Percentiles rank a stretch among this genome's conserved stretches.
These are phyloP conservation scores for Pichia sorboxylosa DNA, from an alignment of 1,139 yeast genomes.

Conservation along the genomic window DNA sequence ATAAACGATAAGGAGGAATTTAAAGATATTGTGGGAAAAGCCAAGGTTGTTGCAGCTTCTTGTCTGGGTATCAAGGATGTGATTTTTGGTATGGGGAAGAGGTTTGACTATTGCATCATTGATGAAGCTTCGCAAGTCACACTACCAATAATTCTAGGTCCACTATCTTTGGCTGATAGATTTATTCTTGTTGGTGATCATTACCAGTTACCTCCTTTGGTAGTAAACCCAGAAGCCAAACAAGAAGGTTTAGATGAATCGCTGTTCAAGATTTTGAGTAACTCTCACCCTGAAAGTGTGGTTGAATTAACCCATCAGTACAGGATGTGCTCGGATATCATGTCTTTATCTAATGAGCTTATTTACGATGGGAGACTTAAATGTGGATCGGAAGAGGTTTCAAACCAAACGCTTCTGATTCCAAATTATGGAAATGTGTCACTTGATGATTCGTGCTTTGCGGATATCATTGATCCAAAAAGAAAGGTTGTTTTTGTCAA, in stretches of 20 bases:
- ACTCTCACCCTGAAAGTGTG: conserved; percentile 58
- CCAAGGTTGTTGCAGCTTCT: conserved; percentile 79
- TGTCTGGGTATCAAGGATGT: conserved; percentile 69
- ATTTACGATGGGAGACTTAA: conserved; percentile 65
- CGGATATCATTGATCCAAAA: conserved; percentile 32
- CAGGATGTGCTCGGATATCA: conserved; percentile 84
- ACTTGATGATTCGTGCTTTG: conserved; percentile 30
- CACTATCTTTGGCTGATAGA: conserved; percentile 62
- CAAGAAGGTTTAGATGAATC: conserved; percentile 64
- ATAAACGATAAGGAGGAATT: conserved; percentile 37
- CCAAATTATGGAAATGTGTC: conserved; percentile 28
- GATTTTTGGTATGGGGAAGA: conserved; percentile 40
- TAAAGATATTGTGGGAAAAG: conserved; percentile 34
- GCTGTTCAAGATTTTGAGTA: conserved; percentile 62
- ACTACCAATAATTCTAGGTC: conserved; percentile 83
- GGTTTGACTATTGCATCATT: conserved; percentile 83
- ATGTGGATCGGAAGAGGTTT: conserved; percentile 62
- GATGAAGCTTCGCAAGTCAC: conserved; percentile 97
- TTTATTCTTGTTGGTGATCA: conserved; percentile 94
- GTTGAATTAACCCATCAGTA: conserved; percentile 74
- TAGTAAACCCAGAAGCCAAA: conserved; percentile 46
- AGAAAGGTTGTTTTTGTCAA: conserved; percentile 64
- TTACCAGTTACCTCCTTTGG: conserved; percentile 79
- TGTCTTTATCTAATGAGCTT: conserved; percentile 69
- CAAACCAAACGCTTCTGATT: conserved; percentile 40